Evolutionary conservation across 2,329 filamentous ascomycete genomes (phyloP).

Genomic region (Xylariaceae sp.): DNA sequence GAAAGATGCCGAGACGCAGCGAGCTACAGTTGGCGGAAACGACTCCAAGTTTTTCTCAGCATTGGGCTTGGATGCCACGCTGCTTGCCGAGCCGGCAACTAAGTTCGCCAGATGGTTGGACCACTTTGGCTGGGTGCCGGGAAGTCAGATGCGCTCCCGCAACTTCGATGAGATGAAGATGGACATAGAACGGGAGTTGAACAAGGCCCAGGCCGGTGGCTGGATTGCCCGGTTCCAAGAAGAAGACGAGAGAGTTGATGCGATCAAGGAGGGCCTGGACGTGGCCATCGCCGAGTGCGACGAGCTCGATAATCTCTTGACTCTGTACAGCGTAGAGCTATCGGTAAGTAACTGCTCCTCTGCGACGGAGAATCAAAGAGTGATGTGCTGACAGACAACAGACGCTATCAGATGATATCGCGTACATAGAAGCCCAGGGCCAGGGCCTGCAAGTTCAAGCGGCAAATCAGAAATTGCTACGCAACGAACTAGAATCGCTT

Average conservation of each 20-base stretch:
- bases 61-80: slow-evolving; percentile 68
- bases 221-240: slow-evolving; percentile 82
- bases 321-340: slow-evolving; percentile 89
- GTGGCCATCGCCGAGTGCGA: slow-evolving; percentile 91
- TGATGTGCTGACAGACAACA: slow-evolving; percentile 35
- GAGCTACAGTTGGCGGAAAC: slow-evolving; percentile 63
- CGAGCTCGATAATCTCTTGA: slow-evolving; percentile 88
- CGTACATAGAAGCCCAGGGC: slow-evolving; percentile 94
- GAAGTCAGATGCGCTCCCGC: slow-evolving; percentile 66
- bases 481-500: slow-evolving; percentile 82
- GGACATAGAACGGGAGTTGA: slow-evolving; percentile 81
- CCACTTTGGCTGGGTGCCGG: slow-evolving; percentile 82
- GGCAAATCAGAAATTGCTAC: slow-evolving; percentile 90
- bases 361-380: not conserved
- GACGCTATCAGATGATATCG: slow-evolving; percentile 92
- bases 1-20: slow-evolving; percentile 46
- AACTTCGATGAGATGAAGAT: slow-evolving; percentile 75
- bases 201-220: slow-evolving; percentile 83
- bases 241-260: slow-evolving; percentile 83
- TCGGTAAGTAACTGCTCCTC: slow-evolving; percentile 54
- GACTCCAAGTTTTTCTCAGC: slow-evolving; percentile 72
- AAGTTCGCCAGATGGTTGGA: slow-evolving; percentile 80
- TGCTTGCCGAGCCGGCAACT: slow-evolving; percentile 70
- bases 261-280: slow-evolving; percentile 81
- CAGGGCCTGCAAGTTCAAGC: slow-evolving; percentile 96